Evolutionary conservation across 371 early-diverging fungal genomes (phyloP).

Genomic region (Apophysomyces sp.): DNA sequence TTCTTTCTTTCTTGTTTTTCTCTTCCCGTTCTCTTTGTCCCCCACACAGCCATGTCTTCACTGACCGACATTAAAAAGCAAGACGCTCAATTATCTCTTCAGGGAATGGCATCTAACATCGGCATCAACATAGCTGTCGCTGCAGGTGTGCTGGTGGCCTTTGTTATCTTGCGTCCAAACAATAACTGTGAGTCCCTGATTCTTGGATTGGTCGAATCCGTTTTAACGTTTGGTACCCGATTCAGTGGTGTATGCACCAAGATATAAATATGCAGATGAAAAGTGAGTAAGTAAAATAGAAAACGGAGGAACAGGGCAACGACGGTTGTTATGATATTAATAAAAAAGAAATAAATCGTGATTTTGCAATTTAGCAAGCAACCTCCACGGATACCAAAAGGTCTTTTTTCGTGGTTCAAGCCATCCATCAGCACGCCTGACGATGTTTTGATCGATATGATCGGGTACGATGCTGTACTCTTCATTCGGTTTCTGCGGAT

Average conservation of each 20-base stretch:
- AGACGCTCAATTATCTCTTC: slow-evolving; percentile 17
- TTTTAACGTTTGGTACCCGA: background rate
- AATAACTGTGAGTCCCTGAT: slow-evolving; percentile 54
- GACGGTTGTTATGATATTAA: background rate
- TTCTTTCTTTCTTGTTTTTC: background rate
- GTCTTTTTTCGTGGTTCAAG: slow-evolving; percentile 66
- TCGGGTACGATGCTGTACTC: slow-evolving; percentile 78
- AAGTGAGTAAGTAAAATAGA: slow-evolving; percentile 29
- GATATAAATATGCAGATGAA: slow-evolving; percentile 43
- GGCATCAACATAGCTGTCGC: slow-evolving; percentile 47
- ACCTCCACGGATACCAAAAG: slow-evolving; percentile 60
- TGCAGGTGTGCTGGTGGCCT: slow-evolving; percentile 41
- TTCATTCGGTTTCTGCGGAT: slow-evolving; percentile 75
- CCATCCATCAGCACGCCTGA: slow-evolving; percentile 64
- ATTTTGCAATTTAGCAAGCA: slow-evolving; percentile 52
- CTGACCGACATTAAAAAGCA: background rate
- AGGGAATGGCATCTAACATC: slow-evolving; percentile 46
- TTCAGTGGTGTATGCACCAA: slow-evolving; percentile 53
- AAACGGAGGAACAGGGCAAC: background rate
- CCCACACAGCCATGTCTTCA: background rate
- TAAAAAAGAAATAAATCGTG: no score
- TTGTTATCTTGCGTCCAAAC: slow-evolving; percentile 48
- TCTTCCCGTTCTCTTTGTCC: background rate
- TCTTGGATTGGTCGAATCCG: background rate
- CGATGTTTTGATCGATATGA: slow-evolving; percentile 56